Evolutionary conservation across 2,329 filamentous ascomycete genomes (phyloP).

Genomic region (Nothophaeocryptopus gaeumannii): DNA sequence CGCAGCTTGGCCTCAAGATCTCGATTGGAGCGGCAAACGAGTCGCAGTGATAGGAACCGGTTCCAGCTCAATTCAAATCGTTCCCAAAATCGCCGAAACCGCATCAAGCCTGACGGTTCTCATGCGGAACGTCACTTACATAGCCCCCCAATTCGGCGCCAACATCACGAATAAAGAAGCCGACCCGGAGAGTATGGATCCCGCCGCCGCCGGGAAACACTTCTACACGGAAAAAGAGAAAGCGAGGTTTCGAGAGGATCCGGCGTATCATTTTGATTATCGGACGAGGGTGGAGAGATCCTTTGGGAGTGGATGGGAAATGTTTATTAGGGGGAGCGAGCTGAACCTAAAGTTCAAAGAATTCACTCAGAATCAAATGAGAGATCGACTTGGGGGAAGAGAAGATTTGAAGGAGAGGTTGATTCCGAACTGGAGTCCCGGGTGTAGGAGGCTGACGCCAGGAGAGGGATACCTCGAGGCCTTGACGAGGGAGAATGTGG

Average conservation of each 20-base stretch:
- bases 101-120: constrained; percentile 34
- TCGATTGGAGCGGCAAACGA: constrained; percentile 26
- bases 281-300: constrained; percentile 35
- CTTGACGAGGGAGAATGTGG: constrained; percentile 28
- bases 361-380: constrained; percentile 42
- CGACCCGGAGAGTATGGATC: constrained; percentile 19
- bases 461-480: constrained; percentile 41
- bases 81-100: constrained; percentile 34
- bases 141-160: constrained; percentile 30
- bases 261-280: constrained; percentile 34
- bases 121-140: constrained; percentile 35
- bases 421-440: constrained; percentile 62
- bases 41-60: constrained; percentile 27
- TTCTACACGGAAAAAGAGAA: constrained; percentile 34
- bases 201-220: constrained; percentile 25
- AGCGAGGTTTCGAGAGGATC: constrained; percentile 30
- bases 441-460: constrained; percentile 61
- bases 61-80: constrained; percentile 34
- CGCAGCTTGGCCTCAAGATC: constrained; percentile 53
- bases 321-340: constrained; percentile 23
- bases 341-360: constrained; percentile 19
- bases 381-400: constrained; percentile 50
- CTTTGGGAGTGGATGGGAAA: constrained; percentile 23
- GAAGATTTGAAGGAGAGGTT: constrained; percentile 56
- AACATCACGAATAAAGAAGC: constrained; percentile 24